Percentiles rank a stretch among this genome's conserved stretches.
Evolutionary conservation across 2,329 filamentous ascomycete genomes (phyloP).

Genomic region (Fusarium piperis): DNA sequence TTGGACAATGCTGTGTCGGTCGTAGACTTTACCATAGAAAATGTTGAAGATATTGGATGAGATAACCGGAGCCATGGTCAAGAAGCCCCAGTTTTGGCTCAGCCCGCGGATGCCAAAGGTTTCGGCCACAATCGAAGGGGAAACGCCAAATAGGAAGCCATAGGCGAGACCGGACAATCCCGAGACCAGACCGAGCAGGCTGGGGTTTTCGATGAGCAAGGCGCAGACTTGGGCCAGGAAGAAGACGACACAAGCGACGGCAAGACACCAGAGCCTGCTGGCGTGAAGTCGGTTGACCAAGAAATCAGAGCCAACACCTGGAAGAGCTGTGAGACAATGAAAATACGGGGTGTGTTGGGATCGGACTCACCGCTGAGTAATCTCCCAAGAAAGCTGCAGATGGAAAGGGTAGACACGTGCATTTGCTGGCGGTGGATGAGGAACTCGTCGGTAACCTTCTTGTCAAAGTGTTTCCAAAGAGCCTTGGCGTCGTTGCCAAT

Average conservation of each 20-base stretch:
- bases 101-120: conserved; percentile 90
- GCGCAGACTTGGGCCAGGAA: conserved; percentile 81
- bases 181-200: conserved; percentile 80
- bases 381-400: conserved; percentile 86
- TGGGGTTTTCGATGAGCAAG: conserved; percentile 78
- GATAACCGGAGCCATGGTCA: conserved; percentile 88
- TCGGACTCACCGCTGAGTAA: conserved; percentile 72
- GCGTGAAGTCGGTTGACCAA: conserved; percentile 83
- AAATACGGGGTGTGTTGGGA: not conserved
- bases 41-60: conserved; percentile 94
- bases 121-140: conserved; percentile 88
- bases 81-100: conserved; percentile 95
- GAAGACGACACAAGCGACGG: conserved; percentile 81
- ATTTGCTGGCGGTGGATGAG: conserved; percentile 85
- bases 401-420: conserved; percentile 93
- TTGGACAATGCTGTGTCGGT: conserved; percentile 77
- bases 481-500: conserved; percentile 91
- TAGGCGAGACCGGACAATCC: conserved; percentile 88
- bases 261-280: conserved; percentile 91
- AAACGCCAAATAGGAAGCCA: conserved; percentile 93
- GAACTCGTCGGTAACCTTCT: conserved; percentile 75
- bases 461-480: conserved; percentile 87
- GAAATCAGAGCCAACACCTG: conserved; percentile 89
- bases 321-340: conserved; percentile 21
- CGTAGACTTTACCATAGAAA: conserved; percentile 86